Base-by-base conservation (phyloP, 345 rosid genomes). In the Trapa incisa region DNA sequence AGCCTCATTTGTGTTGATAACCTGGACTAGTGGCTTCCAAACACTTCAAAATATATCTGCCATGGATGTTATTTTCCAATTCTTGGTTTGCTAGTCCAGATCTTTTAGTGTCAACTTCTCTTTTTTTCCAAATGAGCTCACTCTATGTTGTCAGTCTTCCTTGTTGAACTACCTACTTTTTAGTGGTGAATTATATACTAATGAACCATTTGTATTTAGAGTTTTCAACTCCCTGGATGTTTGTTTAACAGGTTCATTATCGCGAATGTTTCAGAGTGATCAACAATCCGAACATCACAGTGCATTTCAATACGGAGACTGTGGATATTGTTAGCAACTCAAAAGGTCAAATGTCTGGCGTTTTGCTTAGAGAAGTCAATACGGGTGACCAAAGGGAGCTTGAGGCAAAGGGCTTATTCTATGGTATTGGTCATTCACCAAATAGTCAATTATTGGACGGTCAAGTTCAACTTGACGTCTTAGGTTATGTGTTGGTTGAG, bases 191-290 rank as follows among this genome's bases (percentile, higher is more conserved):
- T 80, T 81, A 75, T 76, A 70, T 70, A 89, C 96, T 88, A 83
- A 88, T 84, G 85, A 79, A 68, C 84, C 75, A 70, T 77, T 82
- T 76, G 76, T 84, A 71, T 77, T 85, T 90, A 80, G 87, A 88
- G 96, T 84, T 93, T 87, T 90, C 98, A 93, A 93, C 97, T 83
- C 84, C 98, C 92, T 93, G 88, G 79, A 88, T 93, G 89, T 93
- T 90, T 93, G 79, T 85, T 88, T 90, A 90, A 93, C 97, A 93
- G 96, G 98, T 90, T 93, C 84, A 87, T 93, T 90, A 93, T 90
- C 96, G 77, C 97, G 92, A 87, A 93, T 93, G 97, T 90, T 93
- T 84, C 98, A 93, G 97, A 93, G 98, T 93, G 89, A 68, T 80
- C 89, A 90, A 88, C 89, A 93, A 83, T 82, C 95, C 92, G 70